Base-by-base conservation (phyloP, 345 rosid species). In the Geranium brycei region DNA sequence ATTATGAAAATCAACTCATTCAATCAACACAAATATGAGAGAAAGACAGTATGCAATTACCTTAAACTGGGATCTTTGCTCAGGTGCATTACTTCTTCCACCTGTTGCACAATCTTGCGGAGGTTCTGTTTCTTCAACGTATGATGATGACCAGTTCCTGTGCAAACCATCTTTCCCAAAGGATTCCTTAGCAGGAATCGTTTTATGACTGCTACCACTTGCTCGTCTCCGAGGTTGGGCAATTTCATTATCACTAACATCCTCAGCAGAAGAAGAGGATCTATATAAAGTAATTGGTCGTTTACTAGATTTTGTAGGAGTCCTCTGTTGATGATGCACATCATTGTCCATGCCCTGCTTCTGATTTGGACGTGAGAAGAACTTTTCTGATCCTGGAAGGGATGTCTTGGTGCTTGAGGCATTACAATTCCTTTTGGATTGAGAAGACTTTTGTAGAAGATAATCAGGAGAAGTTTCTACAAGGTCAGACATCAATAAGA, bases 381-480 rank as follows among this genome's bases (percentile, higher is more conserved):
- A 61, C 68, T 75, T 82, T 70, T 75, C 80, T 16, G 87, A 76
- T 75, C 64, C 47, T 32, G 69, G 60, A 40, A 60, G 5, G 3
- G 72, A 57, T 10, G 57, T 62, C 72, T 73, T 81, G 64, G 69
- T 41, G 58, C 72, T 68, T 23, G 69, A 57, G 30, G 67, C 17
- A 53, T 68, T 51, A 57, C 61, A 60, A 62, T 70, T 76, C 64
- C 68, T 73, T 64, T 66, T 71, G 35, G 79, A 65, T 30, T 57
- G 81, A 62, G 71, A 51, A 69, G 66, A 57, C 60, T 59, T 17
- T 5, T 59, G 69, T 28, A 51, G 71, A 69, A 63, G 60, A 68
- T 68, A 38, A 62, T 80, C 85, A 62, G 86, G 76, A 75, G 88
- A 79, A 59, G 73, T 19, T 19, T 79, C 95, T 81, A 66, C n/a